Conservation (phyloP, 1,284 basidiomycete species). For the Trametes sp. region DNA sequence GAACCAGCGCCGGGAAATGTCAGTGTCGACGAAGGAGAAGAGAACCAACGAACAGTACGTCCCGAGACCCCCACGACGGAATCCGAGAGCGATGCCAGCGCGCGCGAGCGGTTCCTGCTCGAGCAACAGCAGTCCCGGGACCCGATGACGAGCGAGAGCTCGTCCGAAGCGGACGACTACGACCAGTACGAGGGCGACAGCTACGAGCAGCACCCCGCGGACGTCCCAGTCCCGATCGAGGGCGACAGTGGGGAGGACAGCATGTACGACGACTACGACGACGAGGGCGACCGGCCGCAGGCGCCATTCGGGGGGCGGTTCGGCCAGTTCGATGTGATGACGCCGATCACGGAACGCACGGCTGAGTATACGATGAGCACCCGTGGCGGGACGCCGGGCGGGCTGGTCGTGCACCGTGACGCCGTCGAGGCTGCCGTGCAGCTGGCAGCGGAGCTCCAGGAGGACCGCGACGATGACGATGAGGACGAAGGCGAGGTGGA, state of each 20-base stretch:
- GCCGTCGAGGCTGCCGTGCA: slow-evolving; percentile 57
- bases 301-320: slow-evolving; percentile 76
- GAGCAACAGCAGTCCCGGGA: slow-evolving; percentile 24
- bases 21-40: slow-evolving; percentile 21
- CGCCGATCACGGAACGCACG: slow-evolving; percentile 93
- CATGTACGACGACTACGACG: slow-evolving; percentile 26
- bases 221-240: slow-evolving; percentile 20
- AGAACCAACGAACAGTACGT: slow-evolving; percentile 19
- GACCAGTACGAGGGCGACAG: slow-evolving; percentile 16
- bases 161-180: slow-evolving; percentile 29
- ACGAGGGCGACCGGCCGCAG: slow-evolving; percentile 43
- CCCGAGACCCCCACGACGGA: slow-evolving; percentile 31
- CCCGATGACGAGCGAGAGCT: slow-evolving; percentile 29
- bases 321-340: slow-evolving; percentile 88
- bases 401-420: slow-evolving; percentile 46
- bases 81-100: slow-evolving; percentile 26
- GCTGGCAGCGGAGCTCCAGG: slow-evolving; percentile 43
- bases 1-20: slow-evolving; percentile 15
- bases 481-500: slow-evolving; percentile 34
- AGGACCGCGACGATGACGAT: slow-evolving; percentile 41
- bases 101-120: slow-evolving; percentile 22
- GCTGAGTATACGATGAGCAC: slow-evolving; percentile 82
- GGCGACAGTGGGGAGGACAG: slow-evolving; percentile 23
- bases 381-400: slow-evolving; percentile 55
- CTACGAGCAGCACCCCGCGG: slow-evolving; percentile 17